Evolutionary conservation across 768 basidiomycete genomes (phyloP).

Genomic region (Lactifluus pinguis): DNA sequence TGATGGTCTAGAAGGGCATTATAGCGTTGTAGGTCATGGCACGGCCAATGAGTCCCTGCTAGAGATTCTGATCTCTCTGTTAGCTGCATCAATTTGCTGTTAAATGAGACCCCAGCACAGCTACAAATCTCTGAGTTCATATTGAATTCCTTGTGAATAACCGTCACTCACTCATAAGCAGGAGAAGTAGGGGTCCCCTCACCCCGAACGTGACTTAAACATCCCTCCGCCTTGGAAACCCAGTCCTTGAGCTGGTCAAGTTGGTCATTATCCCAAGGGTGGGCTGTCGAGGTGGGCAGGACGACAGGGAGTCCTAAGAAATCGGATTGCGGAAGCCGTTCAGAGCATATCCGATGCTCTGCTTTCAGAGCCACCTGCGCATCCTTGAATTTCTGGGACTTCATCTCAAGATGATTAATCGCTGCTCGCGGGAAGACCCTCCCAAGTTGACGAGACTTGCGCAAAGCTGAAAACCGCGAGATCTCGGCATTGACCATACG

Average conservation of each 20-base stretch:
- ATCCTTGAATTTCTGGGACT: background rate
- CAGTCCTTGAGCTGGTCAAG: background rate
- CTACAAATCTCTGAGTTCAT: background rate
- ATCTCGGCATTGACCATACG: conserved; percentile 1
- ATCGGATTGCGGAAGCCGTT: background rate
- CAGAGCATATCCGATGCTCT: background rate
- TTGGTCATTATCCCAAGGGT: background rate
- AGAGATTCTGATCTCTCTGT: conserved; percentile 1
- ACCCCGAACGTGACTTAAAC: background rate
- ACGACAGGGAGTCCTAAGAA: background rate
- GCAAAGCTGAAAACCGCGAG: background rate
- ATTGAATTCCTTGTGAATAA: background rate
- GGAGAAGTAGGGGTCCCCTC: background rate
- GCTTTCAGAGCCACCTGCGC: background rate
- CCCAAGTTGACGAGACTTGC: conserved; percentile 1
- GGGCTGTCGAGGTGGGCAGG: background rate
- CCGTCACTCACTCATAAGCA: background rate
- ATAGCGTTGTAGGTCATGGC: conserved; percentile 1
- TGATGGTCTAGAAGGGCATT: background rate
- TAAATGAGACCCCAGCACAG: background rate
- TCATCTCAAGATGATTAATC: conserved; percentile 1
- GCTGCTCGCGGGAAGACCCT: background rate
- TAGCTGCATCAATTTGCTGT: background rate
- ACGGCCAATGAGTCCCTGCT: background rate
- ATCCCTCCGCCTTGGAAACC: conserved; percentile 1